These are phyloP conservation scores for Penicillium taxi DNA, from an alignment of 495 filamentous ascomycete genomes.

Conservation along the genomic window DNA sequence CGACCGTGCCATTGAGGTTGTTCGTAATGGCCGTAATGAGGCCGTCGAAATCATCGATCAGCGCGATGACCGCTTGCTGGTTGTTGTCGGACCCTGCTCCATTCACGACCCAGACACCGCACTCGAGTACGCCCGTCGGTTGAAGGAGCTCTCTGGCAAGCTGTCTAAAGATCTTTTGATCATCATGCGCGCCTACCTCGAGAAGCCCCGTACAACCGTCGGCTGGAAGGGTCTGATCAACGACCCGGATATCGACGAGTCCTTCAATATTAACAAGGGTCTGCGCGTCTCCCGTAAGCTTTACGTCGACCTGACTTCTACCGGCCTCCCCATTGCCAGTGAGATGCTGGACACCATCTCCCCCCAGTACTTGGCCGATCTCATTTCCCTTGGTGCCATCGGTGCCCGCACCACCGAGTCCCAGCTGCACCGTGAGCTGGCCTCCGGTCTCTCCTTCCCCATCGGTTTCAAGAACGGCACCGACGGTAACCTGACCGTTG, in stretches of 20 bases:
- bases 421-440: slow-evolving; percentile 90
- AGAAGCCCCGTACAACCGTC: slow-evolving; percentile 98
- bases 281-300: slow-evolving; percentile 79
- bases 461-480: slow-evolving; percentile 99
- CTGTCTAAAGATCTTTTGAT: slow-evolving; percentile 78
- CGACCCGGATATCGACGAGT: slow-evolving; percentile 95
- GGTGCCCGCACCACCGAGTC: slow-evolving; percentile 96
- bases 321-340: slow-evolving; percentile 85
- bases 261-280: slow-evolving; percentile 98
- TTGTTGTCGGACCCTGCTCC: slow-evolving; percentile 92
- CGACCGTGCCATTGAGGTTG: slow-evolving; percentile 50
- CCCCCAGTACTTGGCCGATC: slow-evolving; percentile 90
- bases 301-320: slow-evolving; percentile 78
- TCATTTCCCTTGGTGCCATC: slow-evolving; percentile 92
- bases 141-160: slow-evolving; percentile 66
- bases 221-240: slow-evolving; percentile 99
- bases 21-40: slow-evolving; percentile 74
- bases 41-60: slow-evolving; percentile 77
- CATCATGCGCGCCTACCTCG: slow-evolving; percentile 97
- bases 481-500: slow-evolving; percentile 88
- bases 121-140: slow-evolving; percentile 72
- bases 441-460: slow-evolving; percentile 94
- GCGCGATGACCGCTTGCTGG: slow-evolving; percentile 76
- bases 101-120: slow-evolving; percentile 89
- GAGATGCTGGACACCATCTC: slow-evolving; percentile 99